Evolutionary conservation across 2,329 filamentous ascomycete species (phyloP).

Genomic region (Periconia digitata): DNA sequence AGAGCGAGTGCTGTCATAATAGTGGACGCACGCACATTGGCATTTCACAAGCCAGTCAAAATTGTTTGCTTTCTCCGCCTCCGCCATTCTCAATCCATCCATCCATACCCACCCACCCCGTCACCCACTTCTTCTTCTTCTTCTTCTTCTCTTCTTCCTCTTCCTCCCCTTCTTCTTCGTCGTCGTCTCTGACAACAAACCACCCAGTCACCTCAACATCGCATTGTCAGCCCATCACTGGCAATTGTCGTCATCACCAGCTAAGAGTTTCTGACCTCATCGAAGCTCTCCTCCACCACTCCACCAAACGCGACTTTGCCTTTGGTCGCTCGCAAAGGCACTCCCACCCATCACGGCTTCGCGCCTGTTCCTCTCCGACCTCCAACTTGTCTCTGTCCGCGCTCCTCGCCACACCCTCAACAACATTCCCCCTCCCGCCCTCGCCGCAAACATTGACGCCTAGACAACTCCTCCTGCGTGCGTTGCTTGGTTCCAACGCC

Average conservation of each 20-base stretch:
- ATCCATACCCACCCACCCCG: constrained; percentile 16
- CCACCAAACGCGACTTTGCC: constrained; percentile 25
- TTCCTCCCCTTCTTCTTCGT: constrained; percentile 6
- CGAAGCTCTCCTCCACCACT: not conserved
- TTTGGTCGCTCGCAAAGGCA: constrained; percentile 49
- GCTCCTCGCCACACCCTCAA: constrained; percentile 53
- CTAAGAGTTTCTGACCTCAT: too few relatives aligned
- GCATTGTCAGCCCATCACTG: not conserved
- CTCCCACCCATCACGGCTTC: constrained; percentile 46
- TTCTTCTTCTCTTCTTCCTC: constrained; percentile 6
- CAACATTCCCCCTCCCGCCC: constrained; percentile 49
- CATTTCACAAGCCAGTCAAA: too few relatives aligned
- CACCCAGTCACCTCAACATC: constrained; percentile 2
- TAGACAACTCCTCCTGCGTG: constrained; percentile 41
- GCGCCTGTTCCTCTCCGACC: constrained; percentile 45
- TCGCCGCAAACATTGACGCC: constrained; percentile 34
- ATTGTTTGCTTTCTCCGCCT: not conserved
- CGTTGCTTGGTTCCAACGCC: constrained; percentile 47
- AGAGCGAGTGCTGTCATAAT: too few relatives aligned
- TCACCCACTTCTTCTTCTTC: constrained; percentile 9
- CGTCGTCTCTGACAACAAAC: not conserved
- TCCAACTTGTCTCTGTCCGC: constrained; percentile 51
- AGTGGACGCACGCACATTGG: too few relatives aligned
- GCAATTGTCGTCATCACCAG: not conserved
- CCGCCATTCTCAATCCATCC: not conserved